Evolutionary conservation across 345 rosid species (phyloP), one percentile per base, ranked within the genome.

Genomic region (Euphorbia lathyris): DNA sequence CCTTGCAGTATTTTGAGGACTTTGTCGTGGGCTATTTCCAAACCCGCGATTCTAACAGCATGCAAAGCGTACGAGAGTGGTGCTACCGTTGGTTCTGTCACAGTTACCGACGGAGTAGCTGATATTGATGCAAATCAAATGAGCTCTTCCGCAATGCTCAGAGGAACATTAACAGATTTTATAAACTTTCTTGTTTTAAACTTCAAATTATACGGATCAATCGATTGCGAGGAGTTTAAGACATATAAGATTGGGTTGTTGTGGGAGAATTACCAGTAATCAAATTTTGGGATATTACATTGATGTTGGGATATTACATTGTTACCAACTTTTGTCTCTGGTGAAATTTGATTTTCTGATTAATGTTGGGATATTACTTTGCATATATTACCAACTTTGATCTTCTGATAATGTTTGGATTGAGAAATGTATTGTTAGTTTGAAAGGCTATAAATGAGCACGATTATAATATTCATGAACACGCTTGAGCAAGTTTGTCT

Each of bases 1-100:
- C 29, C 43, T 68, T 76, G 80, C 83, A 86, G 90, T 72, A 83
- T 68, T 83, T 86, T 59, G 86, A 83, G 70, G 86, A 70, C 52
- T 75, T 78, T 42, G 85, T 82, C 43, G 53, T 52, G 16, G 77
- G 79, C 5, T 87, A 86, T 75, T 86, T 86, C 34, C 79, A 78
- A 12, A 61, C 23, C 52, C 69, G 66, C 12, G 86, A 83, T 86
- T 72, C 74, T 86, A 47, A 69, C 56, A 16, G 84, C 90, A 27
- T 86, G 90, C 55, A 64, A 66, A 73, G 87, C 86, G 43, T 86
- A 86, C 52, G 25, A 36, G 32, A 76, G 76, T 38, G 90, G 87
- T 63, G 78, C 83, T 45, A 52, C 20, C 7, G 82, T 83, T 47
- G 87, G 84, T 19, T 63, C 71, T 48, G 71, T 71, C 43, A 16